Base-by-base conservation (phyloP, 192 early-diverging fungal species). In the Coemansia sp. region DNA sequence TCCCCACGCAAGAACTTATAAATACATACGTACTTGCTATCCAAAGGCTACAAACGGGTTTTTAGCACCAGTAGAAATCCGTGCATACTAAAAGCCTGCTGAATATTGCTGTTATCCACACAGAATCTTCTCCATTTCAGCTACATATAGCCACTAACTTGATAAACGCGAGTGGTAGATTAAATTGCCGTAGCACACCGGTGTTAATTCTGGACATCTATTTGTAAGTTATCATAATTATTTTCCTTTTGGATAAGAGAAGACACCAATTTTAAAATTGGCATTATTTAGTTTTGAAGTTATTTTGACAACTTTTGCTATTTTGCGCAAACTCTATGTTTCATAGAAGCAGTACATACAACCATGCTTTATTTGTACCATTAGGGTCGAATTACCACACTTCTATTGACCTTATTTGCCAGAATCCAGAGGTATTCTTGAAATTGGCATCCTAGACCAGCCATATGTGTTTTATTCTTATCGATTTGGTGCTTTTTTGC, bases 281-380 rank as follows among this genome's bases (percentile, higher is more conserved):
- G 10, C 9, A 26, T 6, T 4, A 26, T 54, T 26, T 59, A 10
- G 19, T 9, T 15, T 12, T 19, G 40, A 40, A 43, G 73, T 63
- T 70, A 75, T 75, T 75, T 75, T 59, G 39, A 39, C 44, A 38
- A 48, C 18, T 6, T 50, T 67, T 54, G 69, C 75, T 77, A 77
- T 71, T 77, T 77, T 68, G 64, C 45, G 65, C 56, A 64, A n/a
- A 64, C 18, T 38, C 13, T 16, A 8, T 59, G 57, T 59, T 59
- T 59, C 57, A 18, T 41, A 59, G 57, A 38, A 59, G 57, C 57
- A 59, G 39, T 59, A 59, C 57, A 40, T 38, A 16, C 15, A 59
- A 59, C 18, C 38, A 4, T 40, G 39, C 38, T 58, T 41, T 58
- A 21, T 40, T 18, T 12, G 18, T n/a, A n/a, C 7, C 9, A 2